Percentiles rank a stretch among this genome's conserved stretches.
Conservation (phyloP, 2,329 filamentous ascomycete genomes). For the Dactylonectria estremocensis region DNA sequence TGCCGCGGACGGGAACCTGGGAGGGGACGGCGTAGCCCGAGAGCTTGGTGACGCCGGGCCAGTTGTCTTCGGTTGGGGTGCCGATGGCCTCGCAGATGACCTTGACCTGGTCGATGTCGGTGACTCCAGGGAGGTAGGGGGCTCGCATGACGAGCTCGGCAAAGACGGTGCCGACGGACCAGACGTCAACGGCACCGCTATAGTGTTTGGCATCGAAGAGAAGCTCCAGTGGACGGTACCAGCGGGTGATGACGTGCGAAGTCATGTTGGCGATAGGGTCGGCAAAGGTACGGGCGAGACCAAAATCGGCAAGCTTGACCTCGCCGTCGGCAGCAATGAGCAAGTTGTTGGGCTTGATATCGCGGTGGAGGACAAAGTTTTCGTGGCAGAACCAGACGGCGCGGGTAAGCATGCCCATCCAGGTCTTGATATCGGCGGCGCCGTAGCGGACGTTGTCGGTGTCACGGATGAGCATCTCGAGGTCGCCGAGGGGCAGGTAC, state of each 20-base stretch:
- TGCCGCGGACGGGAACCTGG: conserved; percentile 73
- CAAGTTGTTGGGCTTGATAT: conserved; percentile 99
- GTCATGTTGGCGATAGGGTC: conserved; percentile 92
- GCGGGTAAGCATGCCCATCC: conserved; percentile 97
- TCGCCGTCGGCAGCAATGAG: conserved; percentile 94
- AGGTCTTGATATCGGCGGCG: conserved; percentile 93
- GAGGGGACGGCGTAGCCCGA: conserved; percentile 84
- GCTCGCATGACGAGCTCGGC: conserved; percentile 89
- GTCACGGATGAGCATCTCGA: conserved; percentile 95
- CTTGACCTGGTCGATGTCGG: conserved; percentile 88
- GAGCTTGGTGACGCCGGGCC: conserved; percentile 90
- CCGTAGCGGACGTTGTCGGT: conserved; percentile 84
- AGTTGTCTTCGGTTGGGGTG: conserved; percentile 93
- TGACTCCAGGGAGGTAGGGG: conserved; percentile 87
- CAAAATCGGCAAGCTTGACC: conserved; percentile 97
- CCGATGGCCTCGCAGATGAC: conserved; percentile 90
- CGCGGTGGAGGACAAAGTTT: conserved; percentile 93
- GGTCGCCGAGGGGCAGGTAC: conserved; percentile 91
- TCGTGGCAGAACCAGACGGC: conserved; percentile 98
- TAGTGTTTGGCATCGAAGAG: conserved; percentile 93
- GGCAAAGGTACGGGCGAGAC: conserved; percentile 89
- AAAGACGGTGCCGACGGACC: conserved; percentile 94
- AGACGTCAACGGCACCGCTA: conserved; percentile 91
- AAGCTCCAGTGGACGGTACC: conserved; percentile 95
- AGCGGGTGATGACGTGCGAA: conserved; percentile 93